These are phyloP conservation scores for Colletotrichum cereale DNA, from an alignment of 2,329 filamentous ascomycete genomes.

Conservation along the genomic window DNA sequence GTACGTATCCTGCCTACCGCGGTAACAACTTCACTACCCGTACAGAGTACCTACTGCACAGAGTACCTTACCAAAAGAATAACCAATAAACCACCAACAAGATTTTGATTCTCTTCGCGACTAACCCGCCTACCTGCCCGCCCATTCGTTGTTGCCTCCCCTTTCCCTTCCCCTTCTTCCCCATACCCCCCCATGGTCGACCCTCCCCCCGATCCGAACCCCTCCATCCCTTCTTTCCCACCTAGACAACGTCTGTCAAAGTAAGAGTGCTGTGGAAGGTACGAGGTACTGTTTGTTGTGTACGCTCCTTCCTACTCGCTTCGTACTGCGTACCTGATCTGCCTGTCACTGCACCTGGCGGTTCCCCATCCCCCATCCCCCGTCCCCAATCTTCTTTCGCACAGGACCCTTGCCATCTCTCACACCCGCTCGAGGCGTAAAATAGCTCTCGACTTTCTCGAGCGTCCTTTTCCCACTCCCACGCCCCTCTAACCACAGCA, in stretches of 20 bases:
- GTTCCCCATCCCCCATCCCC: background rate
- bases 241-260: background rate
- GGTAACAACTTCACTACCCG: background rate
- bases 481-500: conserved; percentile 35
- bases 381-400: conserved; percentile 13
- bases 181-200: background rate
- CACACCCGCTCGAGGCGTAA: conserved; percentile 28
- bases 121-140: background rate
- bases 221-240: conserved; percentile 17
- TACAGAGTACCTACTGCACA: background rate
- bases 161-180: background rate
- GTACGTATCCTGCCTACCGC: background rate
- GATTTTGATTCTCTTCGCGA: conserved; percentile 1
- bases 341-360: background rate
- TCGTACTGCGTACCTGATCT: conserved; percentile 11
- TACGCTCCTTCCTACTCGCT: background rate
- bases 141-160: conserved; percentile 12
- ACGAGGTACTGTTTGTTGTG: background rate
- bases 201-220: background rate
- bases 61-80: background rate
- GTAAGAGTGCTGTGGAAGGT: background rate
- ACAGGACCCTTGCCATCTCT: conserved; percentile 11
- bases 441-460: conserved; percentile 16
- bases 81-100: background rate
- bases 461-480: conserved; percentile 14